Base-by-base conservation (phyloP, 2,329 filamentous ascomycete genomes). In the Aureobasidium sp. region DNA sequence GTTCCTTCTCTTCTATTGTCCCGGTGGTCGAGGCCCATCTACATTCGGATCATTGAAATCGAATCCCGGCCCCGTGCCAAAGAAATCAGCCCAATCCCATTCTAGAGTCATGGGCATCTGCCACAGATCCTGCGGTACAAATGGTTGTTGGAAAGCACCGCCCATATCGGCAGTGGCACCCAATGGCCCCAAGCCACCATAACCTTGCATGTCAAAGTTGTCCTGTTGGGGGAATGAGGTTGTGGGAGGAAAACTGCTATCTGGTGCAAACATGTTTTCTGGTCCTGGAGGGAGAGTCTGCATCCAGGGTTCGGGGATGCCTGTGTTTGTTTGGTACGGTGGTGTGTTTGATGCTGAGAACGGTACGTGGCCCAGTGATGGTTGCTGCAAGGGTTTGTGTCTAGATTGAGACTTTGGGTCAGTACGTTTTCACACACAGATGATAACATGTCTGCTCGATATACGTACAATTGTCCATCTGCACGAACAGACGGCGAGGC, bases 31-130 rank as follows among this genome's bases (percentile, higher is more conserved):
- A n/a, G 41, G 29, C 7, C 44, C 32, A 17, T 30, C 45, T 21
- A 8, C 21, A n/a, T 14, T 49, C 5, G 45, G 34, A 29, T 49
- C 24, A 7, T 49, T 49, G 17, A 49, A 24, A 30, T 47, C 49
- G 38, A 55, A 55, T 10, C 49, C 53, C 16, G 42, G 42, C 24
- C 54, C 44, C 44, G 51, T 53, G 17, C 42, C 40, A 17, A 55
- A 38, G 42, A 57, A 53, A 42, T 77, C 75, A 2, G 73, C 80
- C 84, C 83, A 87, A 59, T 86, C 89, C 90, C 90, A 96, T 66
- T 97, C 91, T 19, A 97, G 78, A 2, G 88, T 94, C 84, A 95
- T 95, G 1, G 91, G 90, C 80, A 97, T 84, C 67, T 91, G 86
- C 83, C 93, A 98, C 22, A 97, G 71, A 70, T 97, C 93, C 62